These are phyloP conservation scores for Candida boidinii DNA, from an alignment of 805 yeast genomes.

Conservation along the genomic window DNA sequence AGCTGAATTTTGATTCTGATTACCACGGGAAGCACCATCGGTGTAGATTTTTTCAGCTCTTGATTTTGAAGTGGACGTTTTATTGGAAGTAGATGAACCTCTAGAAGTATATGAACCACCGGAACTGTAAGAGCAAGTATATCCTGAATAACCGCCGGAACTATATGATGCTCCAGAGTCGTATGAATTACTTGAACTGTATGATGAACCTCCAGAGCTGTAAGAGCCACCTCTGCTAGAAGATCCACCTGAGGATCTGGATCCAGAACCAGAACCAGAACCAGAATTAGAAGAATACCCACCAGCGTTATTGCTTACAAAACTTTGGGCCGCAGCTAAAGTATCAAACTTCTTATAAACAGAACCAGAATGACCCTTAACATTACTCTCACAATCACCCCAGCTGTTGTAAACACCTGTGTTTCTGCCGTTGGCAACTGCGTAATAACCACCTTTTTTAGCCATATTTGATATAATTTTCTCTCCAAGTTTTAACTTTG, in stretches of 20 bases:
- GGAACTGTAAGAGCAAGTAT: conserved; percentile 1
- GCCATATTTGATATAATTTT: conserved; percentile 1
- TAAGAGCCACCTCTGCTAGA: not conserved
- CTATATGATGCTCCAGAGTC: not conserved
- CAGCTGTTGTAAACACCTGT: conserved; percentile 55
- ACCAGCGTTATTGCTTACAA: conserved; percentile 15
- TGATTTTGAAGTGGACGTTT: too few species aligned
- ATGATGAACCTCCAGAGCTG: not conserved
- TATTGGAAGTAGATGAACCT: not conserved
- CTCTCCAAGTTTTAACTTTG: too few species aligned
- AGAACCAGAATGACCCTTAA: conserved; percentile 49
- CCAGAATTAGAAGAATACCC: not conserved
- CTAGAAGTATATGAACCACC: not conserved
- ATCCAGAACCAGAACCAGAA: conserved; percentile 1
- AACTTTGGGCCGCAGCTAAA: conserved; percentile 38
- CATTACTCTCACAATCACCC: conserved; percentile 46
- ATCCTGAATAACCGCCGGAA: not conserved
- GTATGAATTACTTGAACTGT: not conserved
- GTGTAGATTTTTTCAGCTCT: conserved; percentile 38
- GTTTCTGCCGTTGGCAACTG: conserved; percentile 43
- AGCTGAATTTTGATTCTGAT: conserved; percentile 34
- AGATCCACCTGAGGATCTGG: not conserved
- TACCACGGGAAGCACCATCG: conserved; percentile 70
- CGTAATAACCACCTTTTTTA: conserved; percentile 31
- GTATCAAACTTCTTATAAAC: conserved; percentile 46